Percentiles rank a stretch among this genome's conserved stretches.
Evolutionary conservation across 192 early-diverging fungal genomes (phyloP).

Genomic region (Umbelopsis sp.): DNA sequence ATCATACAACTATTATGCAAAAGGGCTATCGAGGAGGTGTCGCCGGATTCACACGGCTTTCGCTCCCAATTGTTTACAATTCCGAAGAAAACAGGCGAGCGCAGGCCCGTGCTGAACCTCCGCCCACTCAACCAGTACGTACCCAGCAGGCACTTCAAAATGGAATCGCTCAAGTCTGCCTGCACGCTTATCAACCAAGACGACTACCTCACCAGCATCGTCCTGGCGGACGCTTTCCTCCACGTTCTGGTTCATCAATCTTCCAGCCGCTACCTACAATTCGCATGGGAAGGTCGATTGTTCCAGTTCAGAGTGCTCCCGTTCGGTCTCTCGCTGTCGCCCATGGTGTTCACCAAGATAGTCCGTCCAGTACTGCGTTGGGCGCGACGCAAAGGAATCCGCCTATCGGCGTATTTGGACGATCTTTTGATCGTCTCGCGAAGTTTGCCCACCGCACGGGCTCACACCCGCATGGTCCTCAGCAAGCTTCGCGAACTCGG

Average conservation of each 20-base stretch:
- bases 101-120: too few relatives aligned
- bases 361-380: too few relatives aligned
- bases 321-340: constrained; percentile 39
- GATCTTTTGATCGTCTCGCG: too few relatives aligned
- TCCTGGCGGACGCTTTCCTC: constrained; percentile 23
- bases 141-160: constrained; percentile 26
- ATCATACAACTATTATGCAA: not conserved
- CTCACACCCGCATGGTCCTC: too few relatives aligned
- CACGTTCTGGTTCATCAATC: not conserved
- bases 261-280: constrained; percentile 30
- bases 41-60: constrained; percentile 9
- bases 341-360: constrained; percentile 35
- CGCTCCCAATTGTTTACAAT: constrained; percentile 29
- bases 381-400: too few relatives aligned
- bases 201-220: too few relatives aligned
- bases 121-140: constrained; percentile 23
- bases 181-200: too few relatives aligned
- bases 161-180: constrained; percentile 9
- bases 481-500: too few relatives aligned
- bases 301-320: constrained; percentile 21
- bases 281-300: constrained; percentile 34
- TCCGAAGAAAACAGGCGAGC: constrained; percentile 35
- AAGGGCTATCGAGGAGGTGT: not conserved
- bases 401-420: too few relatives aligned
- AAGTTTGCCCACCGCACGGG: too few relatives aligned